Conservation (phyloP, 2,329 filamentous ascomycete genomes). For the Cordyceps militaris region DNA sequence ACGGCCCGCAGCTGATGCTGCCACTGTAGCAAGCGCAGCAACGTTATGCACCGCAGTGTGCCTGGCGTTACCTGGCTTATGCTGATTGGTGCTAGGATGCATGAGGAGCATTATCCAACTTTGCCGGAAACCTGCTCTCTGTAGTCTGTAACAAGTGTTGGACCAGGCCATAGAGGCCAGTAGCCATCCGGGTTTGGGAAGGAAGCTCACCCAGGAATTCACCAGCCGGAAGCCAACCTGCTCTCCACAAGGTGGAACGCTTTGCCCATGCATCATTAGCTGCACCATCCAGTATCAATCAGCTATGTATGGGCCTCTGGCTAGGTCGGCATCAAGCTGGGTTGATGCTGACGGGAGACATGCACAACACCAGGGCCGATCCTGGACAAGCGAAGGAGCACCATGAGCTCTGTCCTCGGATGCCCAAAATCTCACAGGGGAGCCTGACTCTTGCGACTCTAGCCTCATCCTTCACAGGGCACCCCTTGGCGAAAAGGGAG, state of each 20-base stretch:
- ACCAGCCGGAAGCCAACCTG: not conserved
- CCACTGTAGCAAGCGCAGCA: not conserved
- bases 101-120: not conserved
- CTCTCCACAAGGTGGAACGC: conserved; percentile 3
- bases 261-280: not conserved
- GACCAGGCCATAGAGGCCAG: not conserved
- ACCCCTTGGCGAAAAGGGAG: too few relatives aligned
- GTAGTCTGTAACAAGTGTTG: not conserved
- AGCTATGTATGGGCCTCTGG: not conserved
- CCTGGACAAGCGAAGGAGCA: not conserved
- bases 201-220: not conserved
- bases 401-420: not conserved
- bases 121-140: not conserved
- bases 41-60: not conserved
- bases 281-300: not conserved
- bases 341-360: conserved; percentile 5
- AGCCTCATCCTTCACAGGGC: too few relatives aligned
- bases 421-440: not conserved
- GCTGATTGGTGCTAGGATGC: not conserved
- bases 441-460: too few relatives aligned
- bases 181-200: not conserved
- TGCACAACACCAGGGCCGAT: not conserved
- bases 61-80: not conserved
- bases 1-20: conserved; percentile 8
- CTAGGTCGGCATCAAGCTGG: not conserved